A percentile compares a stretch with the other conserved stretches of the same genome.
Evolutionary conservation across 225 moss, liverwort and hornwort species (phyloP).

Genomic region (Straminergon stramineum): DNA sequence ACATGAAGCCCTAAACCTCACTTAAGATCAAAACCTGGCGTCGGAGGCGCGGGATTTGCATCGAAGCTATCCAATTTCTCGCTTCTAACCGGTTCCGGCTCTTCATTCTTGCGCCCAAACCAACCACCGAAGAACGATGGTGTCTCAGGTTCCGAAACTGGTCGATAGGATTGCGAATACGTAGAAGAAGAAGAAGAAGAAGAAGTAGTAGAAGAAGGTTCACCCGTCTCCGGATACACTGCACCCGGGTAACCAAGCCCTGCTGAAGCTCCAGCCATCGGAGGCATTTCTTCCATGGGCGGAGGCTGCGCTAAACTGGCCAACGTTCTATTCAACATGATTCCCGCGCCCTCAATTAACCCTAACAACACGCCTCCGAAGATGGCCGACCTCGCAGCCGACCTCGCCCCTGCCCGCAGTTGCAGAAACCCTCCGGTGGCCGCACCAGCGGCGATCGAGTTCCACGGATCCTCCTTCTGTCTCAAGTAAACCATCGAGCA

Average conservation of each 20-base stretch:
- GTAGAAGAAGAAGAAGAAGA: slow-evolving; percentile 2
- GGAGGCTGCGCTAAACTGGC: slow-evolving; percentile 40
- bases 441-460: slow-evolving; percentile 55
- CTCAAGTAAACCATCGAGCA: slow-evolving; percentile 37
- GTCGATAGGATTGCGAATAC: background rate
- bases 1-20: background rate
- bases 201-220: slow-evolving; percentile 3
- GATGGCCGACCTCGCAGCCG: slow-evolving; percentile 37
- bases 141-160: background rate
- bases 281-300: slow-evolving; percentile 43
- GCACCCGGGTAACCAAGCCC: background rate
- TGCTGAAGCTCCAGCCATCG: slow-evolving; percentile 24
- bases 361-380: slow-evolving; percentile 48
- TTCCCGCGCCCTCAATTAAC: slow-evolving; percentile 50
- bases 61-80: slow-evolving; percentile 58
- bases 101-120: slow-evolving; percentile 46
- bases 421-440: slow-evolving; percentile 55
- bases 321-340: slow-evolving; percentile 45
- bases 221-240: slow-evolving; percentile 22
- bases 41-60: slow-evolving; percentile 45
- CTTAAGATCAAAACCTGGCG: slow-evolving; percentile 48
- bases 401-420: slow-evolving; percentile 28
- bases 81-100: slow-evolving; percentile 12
- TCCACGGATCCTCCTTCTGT: slow-evolving; percentile 62
- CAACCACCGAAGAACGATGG: slow-evolving; percentile 26